Conservation (phyloP, 208 protist species). For the Leishmania tarentolae region DNA sequence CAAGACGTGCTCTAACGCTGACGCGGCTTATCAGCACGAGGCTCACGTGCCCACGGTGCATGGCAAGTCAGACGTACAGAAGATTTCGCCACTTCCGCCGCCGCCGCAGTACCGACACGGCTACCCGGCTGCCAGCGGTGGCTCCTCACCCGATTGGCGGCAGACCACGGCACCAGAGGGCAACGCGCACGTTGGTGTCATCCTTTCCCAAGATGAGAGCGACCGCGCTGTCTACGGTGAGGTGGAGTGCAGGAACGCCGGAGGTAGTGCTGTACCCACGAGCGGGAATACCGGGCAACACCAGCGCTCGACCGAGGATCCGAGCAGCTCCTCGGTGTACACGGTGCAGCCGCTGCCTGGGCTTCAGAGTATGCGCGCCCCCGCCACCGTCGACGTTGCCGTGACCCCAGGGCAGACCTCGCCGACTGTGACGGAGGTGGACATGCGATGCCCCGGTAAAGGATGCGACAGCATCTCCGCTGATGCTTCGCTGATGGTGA, state of each 20-base stretch:
- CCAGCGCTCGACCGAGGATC: not conserved
- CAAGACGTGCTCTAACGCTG: not conserved
- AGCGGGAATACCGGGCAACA: not conserved
- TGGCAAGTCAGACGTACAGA: not conserved
- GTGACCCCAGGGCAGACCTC: not conserved
- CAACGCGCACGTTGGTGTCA: not conserved
- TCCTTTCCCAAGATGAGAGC: not conserved
- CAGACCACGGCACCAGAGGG: not conserved
- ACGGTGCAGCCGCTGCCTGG: not conserved
- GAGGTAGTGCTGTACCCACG: not conserved
- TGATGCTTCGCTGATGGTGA: not conserved
- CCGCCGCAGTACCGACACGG: slow-evolving; percentile 7
- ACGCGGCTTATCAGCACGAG: not conserved
- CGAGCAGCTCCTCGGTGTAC: not conserved
- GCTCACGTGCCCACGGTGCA: not conserved
- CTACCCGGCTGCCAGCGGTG: not conserved
- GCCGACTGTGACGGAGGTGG: not conserved
- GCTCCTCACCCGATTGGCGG: not conserved
- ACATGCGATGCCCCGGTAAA: not conserved
- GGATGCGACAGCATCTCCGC: not conserved
- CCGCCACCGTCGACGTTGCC: not conserved
- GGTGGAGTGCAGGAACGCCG: not conserved
- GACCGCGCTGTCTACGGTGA: not conserved
- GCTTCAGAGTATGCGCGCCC: not conserved
- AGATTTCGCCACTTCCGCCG: no score